Evolutionary conservation across 352 stramenopile genomes (phyloP), one percentile per base, ranked within the genome.

Genomic region (Pythium rishiriense): DNA sequence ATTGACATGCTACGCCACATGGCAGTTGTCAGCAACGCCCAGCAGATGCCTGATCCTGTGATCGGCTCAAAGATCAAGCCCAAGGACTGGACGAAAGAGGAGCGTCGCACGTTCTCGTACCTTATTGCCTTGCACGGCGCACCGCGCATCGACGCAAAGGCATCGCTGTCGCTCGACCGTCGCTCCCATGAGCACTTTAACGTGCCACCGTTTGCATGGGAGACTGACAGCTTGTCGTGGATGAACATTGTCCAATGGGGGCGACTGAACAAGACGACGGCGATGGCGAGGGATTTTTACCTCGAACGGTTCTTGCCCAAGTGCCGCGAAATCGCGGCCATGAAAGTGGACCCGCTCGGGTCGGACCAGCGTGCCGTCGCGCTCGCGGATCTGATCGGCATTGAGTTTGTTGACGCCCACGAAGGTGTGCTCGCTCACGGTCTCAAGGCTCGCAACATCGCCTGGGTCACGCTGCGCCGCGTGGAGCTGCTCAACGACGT

Each of bases 81-180:
- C 41, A 85, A 80, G 25, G 87, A 96, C 51, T 96, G 87, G 87
- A 96, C 84, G 1, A 93, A 93, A 59, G 85, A 93, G 24, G 87
- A 96, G 64, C 87, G 87, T 21, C 76, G 82, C 6, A 83, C 82
- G 19, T 90, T 96, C 43, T 85, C 84, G 15, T 94, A 93, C 53
- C 58, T 96, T 54, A 73, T 96, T 45, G 75, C 81, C 0, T 59
- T 93, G 0, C 79, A 93, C 46, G 87, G 87, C 5, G 86, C 85
- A 7, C 87, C 87, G 14, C 80, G 85, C 11, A 91, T 94, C 56
- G 64, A 90, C 41, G 75, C 85, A 12, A 96, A 94, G 58, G 49
- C 51, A 6, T 63, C 52, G 43, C 26, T 63, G 15, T 67, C 58
- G 31, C 42, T 66, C 11, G 61, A 73, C 24, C 53, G 52, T 21